These are phyloP conservation scores for Auxenochlorella pyrenoidosa DNA, from an alignment of 139 green algal species.

Conservation along the genomic window DNA sequence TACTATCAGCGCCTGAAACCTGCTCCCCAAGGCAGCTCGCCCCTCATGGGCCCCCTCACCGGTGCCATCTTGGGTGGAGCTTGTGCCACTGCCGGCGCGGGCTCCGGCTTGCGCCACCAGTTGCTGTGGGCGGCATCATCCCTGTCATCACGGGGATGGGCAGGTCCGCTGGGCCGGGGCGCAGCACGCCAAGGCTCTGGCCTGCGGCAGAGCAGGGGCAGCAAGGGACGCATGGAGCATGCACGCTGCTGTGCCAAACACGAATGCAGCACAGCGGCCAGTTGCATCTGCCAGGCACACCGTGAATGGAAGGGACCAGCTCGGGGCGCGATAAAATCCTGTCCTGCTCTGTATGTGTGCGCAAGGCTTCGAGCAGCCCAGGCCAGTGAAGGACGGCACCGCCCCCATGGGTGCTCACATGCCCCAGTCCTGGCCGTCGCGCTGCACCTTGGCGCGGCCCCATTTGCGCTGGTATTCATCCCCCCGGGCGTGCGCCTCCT, in stretches of 20 bases:
- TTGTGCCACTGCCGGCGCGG: no score
- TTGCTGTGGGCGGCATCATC: not conserved
- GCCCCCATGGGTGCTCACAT: no score
- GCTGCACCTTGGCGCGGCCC: conserved; percentile 30
- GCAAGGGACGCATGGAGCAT: not conserved
- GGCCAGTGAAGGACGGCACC: no score
- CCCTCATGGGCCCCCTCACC: not conserved
- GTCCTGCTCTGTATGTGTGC: no score
- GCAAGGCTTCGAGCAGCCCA: no score
- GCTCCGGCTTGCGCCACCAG: not conserved
- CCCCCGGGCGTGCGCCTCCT: conserved; percentile 1
- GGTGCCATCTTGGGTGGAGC: conserved; percentile 5
- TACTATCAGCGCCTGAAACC: no score
- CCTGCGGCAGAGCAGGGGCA: no score
- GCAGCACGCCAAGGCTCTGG: conserved; percentile 30
- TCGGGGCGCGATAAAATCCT: no score
- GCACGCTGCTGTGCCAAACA: not conserved
- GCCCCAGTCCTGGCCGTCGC: conserved; percentile 29
- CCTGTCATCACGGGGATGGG: not conserved
- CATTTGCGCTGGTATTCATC: conserved; percentile 25
- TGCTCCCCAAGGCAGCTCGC: no score
- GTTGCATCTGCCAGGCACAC: no score
- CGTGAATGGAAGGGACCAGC: no score
- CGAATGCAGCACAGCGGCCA: not conserved
- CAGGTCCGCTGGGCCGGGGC: not conserved